Conservation (phyloP, 108 stramenopile species). For the Cyclostephanos invisitatus region DNA sequence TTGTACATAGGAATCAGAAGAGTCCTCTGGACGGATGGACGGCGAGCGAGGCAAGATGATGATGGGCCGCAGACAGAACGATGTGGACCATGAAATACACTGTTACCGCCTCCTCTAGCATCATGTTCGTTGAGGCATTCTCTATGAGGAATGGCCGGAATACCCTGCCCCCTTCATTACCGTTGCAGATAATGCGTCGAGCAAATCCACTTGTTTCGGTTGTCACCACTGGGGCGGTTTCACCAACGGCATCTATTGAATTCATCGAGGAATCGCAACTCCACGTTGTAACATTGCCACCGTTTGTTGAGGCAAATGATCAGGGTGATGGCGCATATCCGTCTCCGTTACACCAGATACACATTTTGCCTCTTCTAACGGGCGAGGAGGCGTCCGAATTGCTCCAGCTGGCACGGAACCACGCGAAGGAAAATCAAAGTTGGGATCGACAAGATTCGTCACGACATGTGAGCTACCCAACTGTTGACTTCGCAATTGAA, state of each 20-base stretch:
- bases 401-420: conserved; percentile 46
- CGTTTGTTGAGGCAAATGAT: conserved; percentile 27
- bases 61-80: too few species aligned
- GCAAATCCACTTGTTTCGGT: background rate
- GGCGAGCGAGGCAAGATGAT: too few species aligned
- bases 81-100: too few species aligned
- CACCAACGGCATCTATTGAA: conserved; percentile 11
- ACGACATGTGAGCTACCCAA: conserved; percentile 67
- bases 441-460: conserved; percentile 62
- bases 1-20: too few species aligned
- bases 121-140: conserved; percentile 9
- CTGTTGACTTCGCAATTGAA: conserved; percentile 76
- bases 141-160: background rate
- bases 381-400: conserved; percentile 50
- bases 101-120: background rate
- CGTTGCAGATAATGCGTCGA: background rate
- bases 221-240: background rate
- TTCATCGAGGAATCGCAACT: conserved; percentile 18
- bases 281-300: conserved; percentile 34
- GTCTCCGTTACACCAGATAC: conserved; percentile 65
- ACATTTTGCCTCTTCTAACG: conserved; percentile 55
- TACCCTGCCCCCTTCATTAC: background rate
- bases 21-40: too few species aligned
- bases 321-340: conserved; percentile 45
- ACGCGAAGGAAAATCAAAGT: conserved; percentile 52